Evolutionary conservation across 768 basidiomycete species (phyloP).

Genomic region (Ephemerocybe angulata): DNA sequence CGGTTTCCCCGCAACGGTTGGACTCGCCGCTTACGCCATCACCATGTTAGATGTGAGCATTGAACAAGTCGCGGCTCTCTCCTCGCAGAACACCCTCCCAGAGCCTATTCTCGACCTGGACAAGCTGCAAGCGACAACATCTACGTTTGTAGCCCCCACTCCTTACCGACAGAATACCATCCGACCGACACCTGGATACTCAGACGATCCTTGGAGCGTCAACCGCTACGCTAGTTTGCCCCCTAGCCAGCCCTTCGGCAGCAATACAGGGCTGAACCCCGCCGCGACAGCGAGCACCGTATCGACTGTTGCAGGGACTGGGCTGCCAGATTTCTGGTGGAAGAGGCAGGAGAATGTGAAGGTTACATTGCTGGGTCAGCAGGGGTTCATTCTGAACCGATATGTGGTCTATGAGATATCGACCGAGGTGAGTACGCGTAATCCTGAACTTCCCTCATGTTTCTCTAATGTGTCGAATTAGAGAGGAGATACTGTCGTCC

Average conservation of each 20-base stretch:
- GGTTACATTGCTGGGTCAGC: constrained; percentile 77
- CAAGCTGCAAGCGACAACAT: constrained; percentile 49
- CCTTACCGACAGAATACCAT: constrained; percentile 42
- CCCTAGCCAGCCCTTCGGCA: constrained; percentile 4
- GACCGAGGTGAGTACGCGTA: constrained; percentile 55
- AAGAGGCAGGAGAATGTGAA: constrained; percentile 70
- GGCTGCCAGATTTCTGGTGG: constrained; percentile 84
- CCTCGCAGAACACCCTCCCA: constrained; percentile 74
- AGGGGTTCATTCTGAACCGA: constrained; percentile 88
- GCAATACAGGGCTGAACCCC: not conserved
- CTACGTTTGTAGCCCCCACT: constrained; percentile 41
- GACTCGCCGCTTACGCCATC: not conserved
- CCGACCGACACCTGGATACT: constrained; percentile 43
- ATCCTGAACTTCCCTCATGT: not conserved
- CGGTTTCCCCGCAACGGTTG: not conserved
- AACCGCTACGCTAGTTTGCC: constrained; percentile 27
- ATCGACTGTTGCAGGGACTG: constrained; percentile 65
- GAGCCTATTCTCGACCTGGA: constrained; percentile 67
- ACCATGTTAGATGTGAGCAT: constrained; percentile 62
- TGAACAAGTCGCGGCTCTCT: constrained; percentile 73
- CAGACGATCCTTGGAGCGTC: constrained; percentile 68
- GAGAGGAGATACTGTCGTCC: constrained; percentile 64
- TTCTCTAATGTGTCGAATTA: constrained; percentile 25
- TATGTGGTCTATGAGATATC: constrained; percentile 81
- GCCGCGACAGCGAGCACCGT: constrained; percentile 38